These are phyloP conservation scores for Pulveroboletus sp. DNA, from an alignment of 768 basidiomycete species.

Conservation along the genomic window DNA sequence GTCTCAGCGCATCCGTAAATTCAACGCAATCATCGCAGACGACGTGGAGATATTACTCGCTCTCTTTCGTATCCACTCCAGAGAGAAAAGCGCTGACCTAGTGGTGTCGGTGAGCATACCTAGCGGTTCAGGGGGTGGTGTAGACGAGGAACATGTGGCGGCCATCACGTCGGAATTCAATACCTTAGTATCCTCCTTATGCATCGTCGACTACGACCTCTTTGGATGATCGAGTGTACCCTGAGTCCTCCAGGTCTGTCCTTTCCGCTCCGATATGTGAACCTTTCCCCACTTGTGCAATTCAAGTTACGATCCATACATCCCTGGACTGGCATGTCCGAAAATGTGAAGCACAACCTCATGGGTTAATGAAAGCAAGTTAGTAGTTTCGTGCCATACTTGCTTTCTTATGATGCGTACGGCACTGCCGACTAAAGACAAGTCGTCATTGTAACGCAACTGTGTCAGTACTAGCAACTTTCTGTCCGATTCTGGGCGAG, in stretches of 20 bases:
- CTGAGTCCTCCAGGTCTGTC: neutral
- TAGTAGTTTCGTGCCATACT: neutral
- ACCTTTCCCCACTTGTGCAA: neutral
- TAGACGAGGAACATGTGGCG: slow-evolving; percentile 32
- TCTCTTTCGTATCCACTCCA: slow-evolving; percentile 65
- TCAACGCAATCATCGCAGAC: slow-evolving; percentile 57
- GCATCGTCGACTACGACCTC: slow-evolving; percentile 62
- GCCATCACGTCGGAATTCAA: slow-evolving; percentile 45
- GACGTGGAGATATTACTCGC: slow-evolving; percentile 74
- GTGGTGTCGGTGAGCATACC: slow-evolving; percentile 86
- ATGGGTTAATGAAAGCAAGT: no score
- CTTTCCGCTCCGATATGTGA: neutral
- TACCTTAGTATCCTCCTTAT: slow-evolving; percentile 51
- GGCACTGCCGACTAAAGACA: neutral
- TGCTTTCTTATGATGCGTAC: slow-evolving; percentile 3
- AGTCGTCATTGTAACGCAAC: neutral
- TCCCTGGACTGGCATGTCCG: neutral
- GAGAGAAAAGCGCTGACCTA: slow-evolving; percentile 64
- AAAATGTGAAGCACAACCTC: no score
- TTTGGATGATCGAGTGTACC: slow-evolving; percentile 46
- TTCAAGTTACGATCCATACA: neutral
- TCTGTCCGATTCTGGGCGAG: neutral
- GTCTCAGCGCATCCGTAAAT: slow-evolving; percentile 70
- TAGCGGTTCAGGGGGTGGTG: slow-evolving; percentile 30
- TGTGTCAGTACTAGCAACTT: neutral